phyloP scores from a whole-genome alignment of 768 basidiomycete genomes.

The Pleurotus giganteus region DNA sequence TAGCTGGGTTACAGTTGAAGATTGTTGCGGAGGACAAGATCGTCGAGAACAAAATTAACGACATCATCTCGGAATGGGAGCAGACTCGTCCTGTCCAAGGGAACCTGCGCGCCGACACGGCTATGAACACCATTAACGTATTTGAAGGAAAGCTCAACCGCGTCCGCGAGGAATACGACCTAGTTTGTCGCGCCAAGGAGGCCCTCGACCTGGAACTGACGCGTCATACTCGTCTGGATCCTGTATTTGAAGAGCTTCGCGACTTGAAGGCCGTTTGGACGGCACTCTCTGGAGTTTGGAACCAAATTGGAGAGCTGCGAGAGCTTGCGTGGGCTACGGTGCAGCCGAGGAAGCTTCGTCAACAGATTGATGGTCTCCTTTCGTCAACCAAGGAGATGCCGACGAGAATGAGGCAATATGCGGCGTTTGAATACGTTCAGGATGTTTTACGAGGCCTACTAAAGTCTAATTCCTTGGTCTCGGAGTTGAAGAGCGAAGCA shows the following conservation, averaged over 20 bases:
- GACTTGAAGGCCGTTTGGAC: constrained; percentile 99
- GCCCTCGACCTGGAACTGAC: constrained; percentile 91
- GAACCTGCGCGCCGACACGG: constrained; percentile 92
- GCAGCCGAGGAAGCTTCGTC: constrained; percentile 91
- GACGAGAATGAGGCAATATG: constrained; percentile 97
- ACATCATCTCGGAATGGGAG: constrained; percentile 92
- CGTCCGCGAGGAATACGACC: constrained; percentile 92
- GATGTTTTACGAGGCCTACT: constrained; percentile 82
- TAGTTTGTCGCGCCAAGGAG: constrained; percentile 95
- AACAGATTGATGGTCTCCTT: constrained; percentile 88
- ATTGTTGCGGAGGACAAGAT: constrained; percentile 99
- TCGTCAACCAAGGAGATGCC: constrained; percentile 99
- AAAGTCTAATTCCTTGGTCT: constrained; percentile 88
- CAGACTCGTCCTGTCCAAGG: constrained; percentile 95
- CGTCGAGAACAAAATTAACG: constrained; percentile 92
- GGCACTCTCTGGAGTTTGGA: constrained; percentile 96
- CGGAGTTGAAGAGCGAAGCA: constrained; percentile 95
- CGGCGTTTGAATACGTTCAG: constrained; percentile 97
- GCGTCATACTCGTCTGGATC: constrained; percentile 87
- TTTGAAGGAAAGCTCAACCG: constrained; percentile 90
- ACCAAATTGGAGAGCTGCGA: constrained; percentile 82
- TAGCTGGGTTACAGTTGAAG: constrained; percentile 97
- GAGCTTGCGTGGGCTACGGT: constrained; percentile 91
- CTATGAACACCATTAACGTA: constrained; percentile 93
- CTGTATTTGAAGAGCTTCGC: constrained; percentile 91